Evolutionary conservation across 2,329 filamentous ascomycete species (phyloP), one percentile per base, ranked within the genome.

Genomic region (Atkinsonella hypoxylon): DNA sequence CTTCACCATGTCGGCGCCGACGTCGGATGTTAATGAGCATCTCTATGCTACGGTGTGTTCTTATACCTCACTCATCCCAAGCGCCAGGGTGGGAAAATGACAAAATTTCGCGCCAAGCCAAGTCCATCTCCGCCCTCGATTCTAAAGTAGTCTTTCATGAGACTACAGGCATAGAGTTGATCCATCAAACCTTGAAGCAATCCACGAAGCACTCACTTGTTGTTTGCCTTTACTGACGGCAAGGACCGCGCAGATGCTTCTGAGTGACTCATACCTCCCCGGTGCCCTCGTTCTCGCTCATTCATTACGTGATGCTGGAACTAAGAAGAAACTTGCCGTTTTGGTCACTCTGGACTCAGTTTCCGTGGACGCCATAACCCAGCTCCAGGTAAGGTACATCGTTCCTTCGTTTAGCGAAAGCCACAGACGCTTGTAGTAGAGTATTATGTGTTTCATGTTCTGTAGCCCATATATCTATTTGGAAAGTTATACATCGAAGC

Each of bases 231-330:
- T 22, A 34, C 38, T 51, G 45, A 51, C 45, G 43, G 49, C 32
- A 32, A 34, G 9, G n/a, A 8, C 32, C 39, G 47, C 56, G 62
- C 69, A 96, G 91, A 86, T 98, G 67, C 81, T 97, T 51, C 75
- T 95, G 72, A 95, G 81, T 72, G 90, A 98, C 71, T 79, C 79
- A 55, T 98, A 98, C 69, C 80, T 98, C 47, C 91, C 93, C 66
- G 91, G 93, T 67, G 91, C 90, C 53, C 81, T 93, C 59, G 90
- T 98, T 45, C 82, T 98, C 56, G 90, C 89, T 54, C 90, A 97
- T 72, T 97, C 93, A 34, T 74, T 98, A 51, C 86, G 88, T 68
- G 93, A 98, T 83, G 85, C 82, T 60, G 88, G 88, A 51, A 88
- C 90, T 38, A 82, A 75, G 58, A 93, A 88, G 72, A 91, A 89